Percentiles rank a stretch among this genome's conserved stretches.
phyloP scores from a whole-genome alignment of 1,284 basidiomycete genomes.

The Leccinum fuscescens region DNA sequence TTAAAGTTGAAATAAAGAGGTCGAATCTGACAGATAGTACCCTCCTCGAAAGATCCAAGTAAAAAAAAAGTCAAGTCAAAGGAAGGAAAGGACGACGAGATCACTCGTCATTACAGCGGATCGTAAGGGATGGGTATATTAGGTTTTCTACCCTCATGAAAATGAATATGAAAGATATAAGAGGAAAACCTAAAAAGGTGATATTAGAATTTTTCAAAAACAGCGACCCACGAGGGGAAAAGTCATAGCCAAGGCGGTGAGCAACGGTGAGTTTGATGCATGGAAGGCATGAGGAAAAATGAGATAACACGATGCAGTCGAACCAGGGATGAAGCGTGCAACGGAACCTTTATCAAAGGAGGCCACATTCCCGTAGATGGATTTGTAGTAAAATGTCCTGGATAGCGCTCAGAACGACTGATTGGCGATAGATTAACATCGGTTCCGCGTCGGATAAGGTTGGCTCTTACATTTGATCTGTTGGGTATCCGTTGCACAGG shows the following conservation, averaged over 20 bases:
- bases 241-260: slow-evolving; percentile 25
- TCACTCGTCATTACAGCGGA: slow-evolving; percentile 31
- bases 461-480: slow-evolving; percentile 77
- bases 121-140: slow-evolving; percentile 36
- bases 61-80: not conserved
- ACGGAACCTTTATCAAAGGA: slow-evolving; percentile 48
- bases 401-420: slow-evolving; percentile 79
- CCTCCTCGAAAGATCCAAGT: slow-evolving; percentile 2
- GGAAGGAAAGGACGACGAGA: slow-evolving; percentile 9
- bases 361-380: slow-evolving; percentile 82
- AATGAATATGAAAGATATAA: not conserved
- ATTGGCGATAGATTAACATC: slow-evolving; percentile 8
- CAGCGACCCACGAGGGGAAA: slow-evolving; percentile 5
- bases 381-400: slow-evolving; percentile 82
- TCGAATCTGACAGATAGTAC: slow-evolving; percentile 3
- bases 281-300: slow-evolving; percentile 22
- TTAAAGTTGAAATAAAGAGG: not conserved
- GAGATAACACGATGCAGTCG: slow-evolving; percentile 28
- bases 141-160: slow-evolving; percentile 23
- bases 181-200: slow-evolving; percentile 1
- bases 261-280: slow-evolving; percentile 24
- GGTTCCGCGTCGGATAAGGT: not conserved
- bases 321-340: not conserved
- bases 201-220: slow-evolving; percentile 4
- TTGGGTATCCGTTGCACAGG: slow-evolving; percentile 86